Percentiles rank a stretch among this genome's conserved stretches.
phyloP scores from a whole-genome alignment of 306 rosid genomes.

The Vigna unguiculata region DNA sequence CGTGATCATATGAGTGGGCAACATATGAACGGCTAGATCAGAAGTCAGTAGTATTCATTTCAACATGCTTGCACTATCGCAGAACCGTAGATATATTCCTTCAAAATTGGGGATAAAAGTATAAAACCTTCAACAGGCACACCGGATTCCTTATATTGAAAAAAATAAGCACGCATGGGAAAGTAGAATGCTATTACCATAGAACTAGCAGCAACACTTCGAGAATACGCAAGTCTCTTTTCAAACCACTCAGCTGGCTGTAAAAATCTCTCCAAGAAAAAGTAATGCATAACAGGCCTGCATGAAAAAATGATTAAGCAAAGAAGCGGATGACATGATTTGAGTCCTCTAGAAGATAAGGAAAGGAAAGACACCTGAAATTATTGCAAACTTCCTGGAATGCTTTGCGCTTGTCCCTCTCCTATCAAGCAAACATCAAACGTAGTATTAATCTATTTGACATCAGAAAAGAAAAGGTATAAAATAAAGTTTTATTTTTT shows the following conservation, averaged over 20 bases:
- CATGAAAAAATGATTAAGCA: conserved; percentile 41
- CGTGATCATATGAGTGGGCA: conserved; percentile 29
- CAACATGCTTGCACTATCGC: background rate
- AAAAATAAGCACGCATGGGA: conserved; percentile 7
- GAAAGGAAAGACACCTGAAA: conserved; percentile 42
- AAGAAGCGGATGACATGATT: conserved; percentile 25
- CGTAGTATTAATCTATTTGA: conserved; percentile 2
- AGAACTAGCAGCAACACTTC: conserved; percentile 97
- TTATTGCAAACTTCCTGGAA: conserved; percentile 73
- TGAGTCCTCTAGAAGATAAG: conserved; percentile 13
- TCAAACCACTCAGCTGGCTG: conserved; percentile 97
- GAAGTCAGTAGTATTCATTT: conserved; percentile 26
- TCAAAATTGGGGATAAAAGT: conserved; percentile 22
- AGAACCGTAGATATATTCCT: conserved; percentile 11
- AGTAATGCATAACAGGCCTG: conserved; percentile 97
- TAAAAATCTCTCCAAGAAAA: conserved; percentile 93
- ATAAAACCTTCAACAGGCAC: conserved; percentile 8
- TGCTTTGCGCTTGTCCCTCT: conserved; percentile 92
- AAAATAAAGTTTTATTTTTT: background rate
- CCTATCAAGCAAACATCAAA: conserved; percentile 57
- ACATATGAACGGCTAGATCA: background rate
- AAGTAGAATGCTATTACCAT: conserved; percentile 68
- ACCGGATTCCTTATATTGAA: conserved; percentile 29
- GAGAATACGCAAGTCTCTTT: conserved; percentile 88
- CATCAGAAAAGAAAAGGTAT: conserved; percentile 26